Evolutionary conservation across 2,329 filamentous ascomycete species (phyloP).

Genomic region (Penicillium sp.): DNA sequence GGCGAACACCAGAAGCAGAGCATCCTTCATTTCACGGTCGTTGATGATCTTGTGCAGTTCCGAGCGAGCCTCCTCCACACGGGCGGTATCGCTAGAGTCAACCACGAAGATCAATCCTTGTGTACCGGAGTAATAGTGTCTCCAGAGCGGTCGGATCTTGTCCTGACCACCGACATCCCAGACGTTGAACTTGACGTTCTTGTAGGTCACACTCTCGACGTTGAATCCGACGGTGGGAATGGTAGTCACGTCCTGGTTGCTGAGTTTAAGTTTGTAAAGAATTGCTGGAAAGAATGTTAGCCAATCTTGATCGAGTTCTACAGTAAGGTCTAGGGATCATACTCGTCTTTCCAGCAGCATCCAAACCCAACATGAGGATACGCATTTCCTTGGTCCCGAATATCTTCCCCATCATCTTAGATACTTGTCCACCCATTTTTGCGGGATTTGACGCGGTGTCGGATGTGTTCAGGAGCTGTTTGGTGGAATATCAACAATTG

Average conservation of each 20-base stretch:
- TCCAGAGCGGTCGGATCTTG: constrained; percentile 96
- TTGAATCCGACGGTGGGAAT: constrained; percentile 99
- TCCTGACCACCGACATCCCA: constrained; percentile 99
- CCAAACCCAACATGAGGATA: constrained; percentile 94
- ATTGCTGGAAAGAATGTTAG: constrained; percentile 57
- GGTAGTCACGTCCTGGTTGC: constrained; percentile 91
- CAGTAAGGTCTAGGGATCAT: constrained; percentile 21
- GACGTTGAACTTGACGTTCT: constrained; percentile 99
- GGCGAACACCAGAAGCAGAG: constrained; percentile 88
- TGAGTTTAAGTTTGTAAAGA: constrained; percentile 95
- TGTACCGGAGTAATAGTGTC: constrained; percentile 95
- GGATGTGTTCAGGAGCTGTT: constrained; percentile 5
- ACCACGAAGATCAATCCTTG: constrained; percentile 99
- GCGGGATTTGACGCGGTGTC: constrained; percentile 12
- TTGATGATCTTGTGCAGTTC: constrained; percentile 97
- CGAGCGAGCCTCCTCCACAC: constrained; percentile 88
- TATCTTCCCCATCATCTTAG: constrained; percentile 97
- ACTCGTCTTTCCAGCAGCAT: constrained; percentile 97
- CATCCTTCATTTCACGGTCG: constrained; percentile 96
- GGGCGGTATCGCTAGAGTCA: constrained; percentile 85
- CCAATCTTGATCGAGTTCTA: background rate
- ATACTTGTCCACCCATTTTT: constrained; percentile 88
- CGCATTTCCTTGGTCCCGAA: constrained; percentile 99
- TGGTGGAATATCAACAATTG: constrained; percentile 7
- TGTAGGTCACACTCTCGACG: constrained; percentile 97